Conservation (phyloP, 352 stramenopile species). For the Globisporangium emineosum region DNA sequence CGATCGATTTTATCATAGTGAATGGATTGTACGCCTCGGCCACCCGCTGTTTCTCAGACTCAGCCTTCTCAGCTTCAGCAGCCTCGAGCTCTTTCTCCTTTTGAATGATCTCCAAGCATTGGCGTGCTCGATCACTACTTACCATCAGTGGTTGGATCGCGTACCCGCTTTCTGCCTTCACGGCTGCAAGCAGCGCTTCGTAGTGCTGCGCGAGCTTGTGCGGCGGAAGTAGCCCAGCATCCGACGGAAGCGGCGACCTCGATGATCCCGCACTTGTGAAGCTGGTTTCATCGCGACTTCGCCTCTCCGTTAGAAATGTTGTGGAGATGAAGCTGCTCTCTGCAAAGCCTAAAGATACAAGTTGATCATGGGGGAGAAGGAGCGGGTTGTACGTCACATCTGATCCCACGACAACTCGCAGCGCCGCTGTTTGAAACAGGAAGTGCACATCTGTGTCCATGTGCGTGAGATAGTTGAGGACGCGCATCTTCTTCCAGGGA, state of each 20-base stretch:
- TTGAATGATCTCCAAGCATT: slow-evolving; percentile 37
- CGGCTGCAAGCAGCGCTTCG: slow-evolving; percentile 1
- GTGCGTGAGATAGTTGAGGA: slow-evolving; percentile 49
- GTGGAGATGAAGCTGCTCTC: slow-evolving; percentile 26
- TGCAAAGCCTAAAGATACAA: slow-evolving; percentile 21
- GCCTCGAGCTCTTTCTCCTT: slow-evolving; percentile 36
- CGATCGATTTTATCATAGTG: slow-evolving; percentile 42
- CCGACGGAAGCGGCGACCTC: not conserved
- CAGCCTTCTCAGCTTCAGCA: slow-evolving; percentile 14
- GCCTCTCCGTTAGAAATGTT: slow-evolving; percentile 52
- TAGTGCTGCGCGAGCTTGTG: slow-evolving; percentile 5
- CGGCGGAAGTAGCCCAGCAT: not conserved
- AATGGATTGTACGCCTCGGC: slow-evolving; percentile 52
- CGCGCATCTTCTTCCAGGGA: slow-evolving; percentile 31
- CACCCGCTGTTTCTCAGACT: slow-evolving; percentile 19
- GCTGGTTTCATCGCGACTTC: not conserved
- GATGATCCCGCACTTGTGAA: not conserved
- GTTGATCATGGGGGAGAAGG: slow-evolving; percentile 25
- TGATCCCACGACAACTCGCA: slow-evolving; percentile 33
- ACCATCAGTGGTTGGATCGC: not conserved
- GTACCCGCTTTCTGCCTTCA: not conserved
- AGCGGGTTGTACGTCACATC: slow-evolving; percentile 42
- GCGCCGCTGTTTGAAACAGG: slow-evolving; percentile 35
- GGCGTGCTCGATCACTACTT: not conserved
- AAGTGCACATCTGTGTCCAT: slow-evolving; percentile 35